Conservation (phyloP, 1,284 basidiomycete species). For the Rhodotorula mucilaginosa region DNA sequence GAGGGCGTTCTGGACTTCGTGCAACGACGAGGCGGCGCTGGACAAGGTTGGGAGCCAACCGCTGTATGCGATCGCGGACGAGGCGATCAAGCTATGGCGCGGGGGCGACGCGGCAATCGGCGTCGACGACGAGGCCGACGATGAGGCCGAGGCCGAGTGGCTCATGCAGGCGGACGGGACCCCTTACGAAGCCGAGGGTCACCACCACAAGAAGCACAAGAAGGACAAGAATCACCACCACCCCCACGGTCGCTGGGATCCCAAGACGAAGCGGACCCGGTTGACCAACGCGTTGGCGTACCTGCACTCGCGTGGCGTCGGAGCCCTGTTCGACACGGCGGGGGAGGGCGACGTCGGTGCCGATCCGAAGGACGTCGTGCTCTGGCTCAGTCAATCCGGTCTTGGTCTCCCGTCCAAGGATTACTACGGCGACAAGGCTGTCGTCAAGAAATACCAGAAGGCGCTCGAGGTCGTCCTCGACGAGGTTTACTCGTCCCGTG, state of each 20-base stretch:
- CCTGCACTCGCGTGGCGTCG: conserved; percentile 78
- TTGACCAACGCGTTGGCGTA: conserved; percentile 77
- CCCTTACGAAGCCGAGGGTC: not conserved
- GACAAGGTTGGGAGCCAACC: conserved; percentile 53
- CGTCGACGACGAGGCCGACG: conserved; percentile 50
- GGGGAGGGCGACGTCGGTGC: conserved; percentile 85
- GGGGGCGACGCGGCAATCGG: conserved; percentile 17
- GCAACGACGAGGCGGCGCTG: conserved; percentile 65
- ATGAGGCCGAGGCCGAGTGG: conserved; percentile 19
- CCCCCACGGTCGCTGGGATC: conserved; percentile 16
- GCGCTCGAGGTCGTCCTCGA: conserved; percentile 60
- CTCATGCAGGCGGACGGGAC: conserved; percentile 3
- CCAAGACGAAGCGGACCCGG: conserved; percentile 52
- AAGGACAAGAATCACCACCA: conserved; percentile 24
- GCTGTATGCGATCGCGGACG: conserved; percentile 51
- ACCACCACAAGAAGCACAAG: conserved; percentile 7
- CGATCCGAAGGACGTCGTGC: conserved; percentile 81
- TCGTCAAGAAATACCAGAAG: conserved; percentile 67
- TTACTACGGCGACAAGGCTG: conserved; percentile 79
- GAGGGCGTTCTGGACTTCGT: conserved; percentile 74
- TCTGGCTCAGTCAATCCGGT: conserved; percentile 80
- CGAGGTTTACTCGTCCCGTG: conserved; percentile 48
- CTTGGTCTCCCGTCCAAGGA: conserved; percentile 86
- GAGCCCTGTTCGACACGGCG: conserved; percentile 70
- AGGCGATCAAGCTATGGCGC: conserved; percentile 49